Conservation (phyloP, 345 rosid species). For the Lagerstroemia speciosa region DNA sequence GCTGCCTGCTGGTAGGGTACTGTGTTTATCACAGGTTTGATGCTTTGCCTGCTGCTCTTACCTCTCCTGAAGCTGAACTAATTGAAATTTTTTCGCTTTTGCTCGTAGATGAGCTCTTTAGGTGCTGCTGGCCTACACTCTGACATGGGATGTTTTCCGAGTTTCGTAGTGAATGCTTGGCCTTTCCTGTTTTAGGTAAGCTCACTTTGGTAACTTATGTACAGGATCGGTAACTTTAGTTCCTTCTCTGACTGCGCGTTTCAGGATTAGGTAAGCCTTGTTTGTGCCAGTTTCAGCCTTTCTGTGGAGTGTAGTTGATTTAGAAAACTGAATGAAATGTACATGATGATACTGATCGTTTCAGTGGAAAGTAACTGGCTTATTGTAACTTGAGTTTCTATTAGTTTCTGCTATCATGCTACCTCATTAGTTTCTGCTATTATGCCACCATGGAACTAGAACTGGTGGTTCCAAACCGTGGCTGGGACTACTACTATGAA, state of each 20-base stretch:
- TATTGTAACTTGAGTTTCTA: not conserved
- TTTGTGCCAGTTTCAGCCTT: not conserved
- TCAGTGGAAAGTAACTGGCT: not conserved
- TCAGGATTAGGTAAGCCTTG: conserved; percentile 4
- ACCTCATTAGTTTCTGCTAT: not conserved
- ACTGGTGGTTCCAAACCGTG: too few relatives aligned
- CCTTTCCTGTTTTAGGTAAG: not conserved
- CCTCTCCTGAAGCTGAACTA: not conserved
- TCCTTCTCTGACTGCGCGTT: not conserved
- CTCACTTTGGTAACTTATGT: not conserved
- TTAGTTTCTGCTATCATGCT: not conserved
- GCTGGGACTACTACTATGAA: too few relatives aligned
- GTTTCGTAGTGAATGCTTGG: not conserved
- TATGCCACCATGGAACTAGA: too few relatives aligned
- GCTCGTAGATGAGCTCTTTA: not conserved
- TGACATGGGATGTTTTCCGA: not conserved
- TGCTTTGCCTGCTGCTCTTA: not conserved
- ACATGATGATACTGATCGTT: not conserved
- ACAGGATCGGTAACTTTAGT: not conserved
- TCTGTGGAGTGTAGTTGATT: not conserved
- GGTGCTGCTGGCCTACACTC: not conserved
- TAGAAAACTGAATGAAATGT: not conserved
- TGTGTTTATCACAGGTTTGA: not conserved
- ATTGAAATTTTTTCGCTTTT: not conserved
- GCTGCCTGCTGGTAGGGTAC: not conserved